These are phyloP conservation scores for Suillus subalutaceus DNA, from an alignment of 768 basidiomycete species.

Conservation along the genomic window DNA sequence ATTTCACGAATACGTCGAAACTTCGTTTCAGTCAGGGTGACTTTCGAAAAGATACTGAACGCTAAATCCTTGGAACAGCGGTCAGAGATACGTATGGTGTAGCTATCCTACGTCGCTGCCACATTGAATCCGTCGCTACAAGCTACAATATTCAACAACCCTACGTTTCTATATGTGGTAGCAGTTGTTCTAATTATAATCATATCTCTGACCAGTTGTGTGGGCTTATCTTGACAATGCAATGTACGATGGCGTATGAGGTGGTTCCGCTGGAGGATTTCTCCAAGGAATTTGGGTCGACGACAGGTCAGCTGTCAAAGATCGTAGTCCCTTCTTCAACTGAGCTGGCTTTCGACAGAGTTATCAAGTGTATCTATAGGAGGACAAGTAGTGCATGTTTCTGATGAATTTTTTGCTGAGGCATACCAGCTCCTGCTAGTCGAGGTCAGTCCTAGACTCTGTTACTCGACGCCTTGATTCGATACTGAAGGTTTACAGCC, in stretches of 20 bases:
- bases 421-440: constrained; percentile 82
- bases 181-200: constrained; percentile 7
- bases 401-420: constrained; percentile 96
- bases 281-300: constrained; percentile 45
- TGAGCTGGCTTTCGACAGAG: constrained; percentile 51
- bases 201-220: not conserved
- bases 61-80: not conserved
- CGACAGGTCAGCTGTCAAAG: constrained; percentile 47
- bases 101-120: not conserved
- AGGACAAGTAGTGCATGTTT: constrained; percentile 71
- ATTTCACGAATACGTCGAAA: not conserved
- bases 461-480: constrained; percentile 2
- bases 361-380: constrained; percentile 87
- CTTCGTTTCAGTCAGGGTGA: not conserved
- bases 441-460: constrained; percentile 51
- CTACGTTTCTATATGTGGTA: not conserved
- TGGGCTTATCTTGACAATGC: constrained; percentile 7
- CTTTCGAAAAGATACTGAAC: not conserved
- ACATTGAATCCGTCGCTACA: not conserved
- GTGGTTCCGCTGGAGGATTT: constrained; percentile 52
- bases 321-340: not conserved
- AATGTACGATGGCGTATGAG: constrained; percentile 44
- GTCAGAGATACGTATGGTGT: not conserved
- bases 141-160: not conserved
- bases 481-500: constrained; percentile 52